These are phyloP conservation scores for Chloranthus sessilifolius DNA, from an alignment of 164 flowering plant genomes.

Conservation along the genomic window DNA sequence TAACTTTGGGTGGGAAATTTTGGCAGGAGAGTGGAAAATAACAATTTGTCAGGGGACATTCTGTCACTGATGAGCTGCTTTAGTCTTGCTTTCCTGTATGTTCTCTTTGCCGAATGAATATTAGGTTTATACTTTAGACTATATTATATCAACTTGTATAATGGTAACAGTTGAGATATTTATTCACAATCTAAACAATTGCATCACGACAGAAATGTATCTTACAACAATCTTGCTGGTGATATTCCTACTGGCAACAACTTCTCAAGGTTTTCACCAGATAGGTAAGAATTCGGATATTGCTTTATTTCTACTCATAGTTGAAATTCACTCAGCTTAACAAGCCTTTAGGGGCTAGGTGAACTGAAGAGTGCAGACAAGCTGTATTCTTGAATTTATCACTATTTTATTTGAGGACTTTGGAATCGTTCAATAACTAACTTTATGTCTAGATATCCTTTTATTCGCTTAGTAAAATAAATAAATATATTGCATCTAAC, in stretches of 20 bases:
- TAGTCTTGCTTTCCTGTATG: constrained; percentile 70
- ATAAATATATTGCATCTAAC: too few species aligned
- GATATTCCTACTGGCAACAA: constrained; percentile 73
- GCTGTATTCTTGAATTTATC: too few species aligned
- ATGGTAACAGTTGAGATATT: not conserved
- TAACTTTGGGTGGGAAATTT: constrained; percentile 3
- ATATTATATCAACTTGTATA: not conserved
- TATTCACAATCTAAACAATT: not conserved
- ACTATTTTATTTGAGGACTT: too few species aligned
- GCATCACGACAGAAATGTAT: constrained; percentile 60
- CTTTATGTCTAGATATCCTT: too few species aligned
- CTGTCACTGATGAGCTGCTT: constrained; percentile 52
- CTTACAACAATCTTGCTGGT: constrained; percentile 77
- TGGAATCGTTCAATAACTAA: too few species aligned
- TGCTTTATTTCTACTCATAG: not conserved
- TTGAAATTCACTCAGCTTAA: too few species aligned
- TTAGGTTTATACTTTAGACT: not conserved
- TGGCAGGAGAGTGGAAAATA: constrained; percentile 65
- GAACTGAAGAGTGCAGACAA: too few species aligned
- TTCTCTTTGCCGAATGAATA: not conserved
- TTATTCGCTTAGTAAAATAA: too few species aligned
- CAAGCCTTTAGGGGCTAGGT: too few species aligned
- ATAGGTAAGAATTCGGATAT: constrained; percentile 66
- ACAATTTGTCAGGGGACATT: constrained; percentile 69
- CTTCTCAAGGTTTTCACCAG: constrained; percentile 75